Percentiles rank a stretch among this genome's conserved stretches.
Conservation (phyloP, 164 flowering plant genomes). For the Cinnamomum micranthum region DNA sequence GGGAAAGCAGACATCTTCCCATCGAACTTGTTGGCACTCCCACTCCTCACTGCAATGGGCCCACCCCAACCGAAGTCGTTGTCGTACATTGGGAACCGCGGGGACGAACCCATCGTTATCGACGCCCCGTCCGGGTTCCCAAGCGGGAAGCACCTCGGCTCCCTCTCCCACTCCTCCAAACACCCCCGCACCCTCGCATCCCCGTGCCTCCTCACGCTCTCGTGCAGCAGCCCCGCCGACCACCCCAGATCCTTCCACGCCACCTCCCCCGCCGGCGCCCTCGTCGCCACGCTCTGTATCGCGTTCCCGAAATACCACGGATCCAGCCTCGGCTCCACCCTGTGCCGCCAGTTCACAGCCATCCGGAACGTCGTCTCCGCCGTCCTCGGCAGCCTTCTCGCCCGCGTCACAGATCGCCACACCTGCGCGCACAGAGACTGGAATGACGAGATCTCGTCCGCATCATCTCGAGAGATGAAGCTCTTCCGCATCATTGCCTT, state of each 20-base stretch:
- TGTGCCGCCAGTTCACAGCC: conserved; percentile 89
- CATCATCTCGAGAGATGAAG: no score
- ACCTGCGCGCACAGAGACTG: conserved; percentile 77
- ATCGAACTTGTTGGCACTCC: conserved; percentile 77
- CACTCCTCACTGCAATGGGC: conserved; percentile 78
- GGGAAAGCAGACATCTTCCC: conserved; percentile 93
- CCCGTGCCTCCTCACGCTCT: conserved; percentile 48
- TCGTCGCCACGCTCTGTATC: conserved; percentile 69
- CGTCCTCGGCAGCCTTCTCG: conserved; percentile 34
- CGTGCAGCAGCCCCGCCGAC: conserved; percentile 59
- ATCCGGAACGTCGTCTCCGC: conserved; percentile 72
- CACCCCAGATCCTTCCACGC: conserved; percentile 43
- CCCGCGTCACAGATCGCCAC: conserved; percentile 81
- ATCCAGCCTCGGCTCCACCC: conserved; percentile 58
- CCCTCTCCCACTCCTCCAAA: conserved; percentile 60
- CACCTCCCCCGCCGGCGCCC: conserved; percentile 54
- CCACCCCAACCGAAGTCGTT: conserved; percentile 93
- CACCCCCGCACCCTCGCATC: conserved; percentile 38
- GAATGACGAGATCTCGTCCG: conserved; percentile 68
- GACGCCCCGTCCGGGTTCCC: conserved; percentile 73
- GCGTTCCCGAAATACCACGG: conserved; percentile 83
- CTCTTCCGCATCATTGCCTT: conserved; percentile 9
- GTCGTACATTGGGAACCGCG: conserved; percentile 88
- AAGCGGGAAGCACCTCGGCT: conserved; percentile 64
- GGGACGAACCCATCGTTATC: conserved; percentile 83